Evolutionary conservation across 1,284 basidiomycete species (phyloP).

Genomic region (Malassezia furfur): DNA sequence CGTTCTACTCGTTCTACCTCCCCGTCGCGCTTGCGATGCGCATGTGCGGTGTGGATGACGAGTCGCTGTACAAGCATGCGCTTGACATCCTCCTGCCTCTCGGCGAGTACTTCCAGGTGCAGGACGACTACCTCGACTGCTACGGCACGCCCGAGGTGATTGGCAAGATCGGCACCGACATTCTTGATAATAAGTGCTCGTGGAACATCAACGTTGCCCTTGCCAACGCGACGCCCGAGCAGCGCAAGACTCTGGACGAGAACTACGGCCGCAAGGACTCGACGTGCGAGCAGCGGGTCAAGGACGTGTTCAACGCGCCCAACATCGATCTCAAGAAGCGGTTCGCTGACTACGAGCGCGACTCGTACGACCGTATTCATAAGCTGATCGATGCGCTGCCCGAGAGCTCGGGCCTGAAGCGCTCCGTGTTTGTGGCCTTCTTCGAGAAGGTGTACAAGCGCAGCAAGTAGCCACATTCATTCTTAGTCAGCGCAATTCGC

Average conservation of each 20-base stretch:
- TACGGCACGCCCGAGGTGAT: conserved; percentile 81
- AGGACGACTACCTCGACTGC: conserved; percentile 95
- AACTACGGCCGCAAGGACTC: conserved; percentile 80
- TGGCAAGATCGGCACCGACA: conserved; percentile 96
- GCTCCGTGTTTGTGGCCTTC: conserved; percentile 73
- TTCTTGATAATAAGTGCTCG: conserved; percentile 96
- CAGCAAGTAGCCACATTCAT: conserved; percentile 34
- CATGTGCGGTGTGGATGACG: conserved; percentile 61
- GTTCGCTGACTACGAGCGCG: conserved; percentile 71
- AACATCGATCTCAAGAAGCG: conserved; percentile 56
- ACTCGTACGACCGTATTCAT: conserved; percentile 55
- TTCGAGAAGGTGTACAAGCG: conserved; percentile 78
- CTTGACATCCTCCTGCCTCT: conserved; percentile 78
- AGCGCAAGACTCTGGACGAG: conserved; percentile 55
- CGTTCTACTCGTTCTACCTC: conserved; percentile 97
- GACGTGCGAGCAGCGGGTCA: conserved; percentile 60
- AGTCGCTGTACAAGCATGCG: conserved; percentile 67
- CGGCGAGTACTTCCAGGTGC: conserved; percentile 97
- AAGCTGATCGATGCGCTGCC: conserved; percentile 39
- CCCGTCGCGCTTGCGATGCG: conserved; percentile 90
- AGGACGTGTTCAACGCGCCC: conserved; percentile 66
- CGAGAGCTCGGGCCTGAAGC: conserved; percentile 57
- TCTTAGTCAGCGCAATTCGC: neutral
- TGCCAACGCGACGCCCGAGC: conserved; percentile 58
- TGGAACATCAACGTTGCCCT: conserved; percentile 93